phyloP scores from a whole-genome alignment of 805 yeast species.

The Cyberlindnera euphorbiae region DNA sequence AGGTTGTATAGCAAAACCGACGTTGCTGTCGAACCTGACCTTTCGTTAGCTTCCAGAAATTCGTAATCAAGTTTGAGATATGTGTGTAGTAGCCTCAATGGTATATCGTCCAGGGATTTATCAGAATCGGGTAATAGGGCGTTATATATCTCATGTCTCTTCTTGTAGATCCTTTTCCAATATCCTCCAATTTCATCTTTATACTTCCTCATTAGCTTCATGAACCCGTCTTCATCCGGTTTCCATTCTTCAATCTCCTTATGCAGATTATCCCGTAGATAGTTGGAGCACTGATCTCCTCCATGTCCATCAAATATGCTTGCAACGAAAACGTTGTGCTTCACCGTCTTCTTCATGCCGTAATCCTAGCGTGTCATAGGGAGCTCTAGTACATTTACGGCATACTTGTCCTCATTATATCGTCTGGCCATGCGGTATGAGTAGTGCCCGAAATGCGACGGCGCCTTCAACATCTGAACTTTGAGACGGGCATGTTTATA shows the following conservation, averaged over 20 bases:
- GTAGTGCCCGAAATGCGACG: constrained; percentile 65
- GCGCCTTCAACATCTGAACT: constrained; percentile 44
- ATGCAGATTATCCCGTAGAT: constrained; percentile 50
- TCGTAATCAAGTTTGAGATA: constrained; percentile 63
- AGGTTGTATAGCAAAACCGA: constrained; percentile 52
- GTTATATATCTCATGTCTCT: constrained; percentile 33
- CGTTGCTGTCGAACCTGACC: constrained; percentile 69
- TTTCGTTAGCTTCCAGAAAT: constrained; percentile 34
- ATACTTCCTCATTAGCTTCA: constrained; percentile 50
- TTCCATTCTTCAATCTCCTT: constrained; percentile 43
- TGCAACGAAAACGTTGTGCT: constrained; percentile 51
- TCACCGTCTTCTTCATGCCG: constrained; percentile 18
- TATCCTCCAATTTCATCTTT: constrained; percentile 62
- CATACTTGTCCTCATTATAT: constrained; percentile 77
- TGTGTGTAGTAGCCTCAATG: constrained; percentile 55
- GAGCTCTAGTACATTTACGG: constrained; percentile 55
- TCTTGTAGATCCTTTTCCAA: constrained; percentile 74
- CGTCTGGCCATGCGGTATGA: constrained; percentile 70
- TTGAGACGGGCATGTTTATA: constrained; percentile 18
- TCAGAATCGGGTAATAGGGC: constrained; percentile 26
- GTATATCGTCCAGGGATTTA: constrained; percentile 47
- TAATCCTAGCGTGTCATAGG: constrained; percentile 30
- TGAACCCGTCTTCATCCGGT: constrained; percentile 30
- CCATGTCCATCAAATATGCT: constrained; percentile 95
- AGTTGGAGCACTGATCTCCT: constrained; percentile 68